phyloP scores from a whole-genome alignment of 441 rosid species.

The Flueggea neowawraea region DNA sequence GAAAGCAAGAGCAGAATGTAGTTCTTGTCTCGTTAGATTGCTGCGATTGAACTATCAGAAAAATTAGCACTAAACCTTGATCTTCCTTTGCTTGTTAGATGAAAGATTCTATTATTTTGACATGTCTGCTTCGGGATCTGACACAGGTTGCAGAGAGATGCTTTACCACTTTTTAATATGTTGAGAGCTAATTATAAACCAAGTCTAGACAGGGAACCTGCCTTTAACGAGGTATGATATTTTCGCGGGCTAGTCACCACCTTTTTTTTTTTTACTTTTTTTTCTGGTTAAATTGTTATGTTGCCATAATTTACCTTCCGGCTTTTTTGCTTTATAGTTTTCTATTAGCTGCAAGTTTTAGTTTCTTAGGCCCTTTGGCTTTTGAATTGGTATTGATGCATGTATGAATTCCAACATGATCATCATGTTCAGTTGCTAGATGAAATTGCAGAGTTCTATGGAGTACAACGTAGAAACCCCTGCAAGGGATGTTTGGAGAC shows the following conservation, averaged over 20 bases:
- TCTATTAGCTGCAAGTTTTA: no score
- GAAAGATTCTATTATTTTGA: background rate
- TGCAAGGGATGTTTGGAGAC: conserved; percentile 93
- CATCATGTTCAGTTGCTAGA: conserved; percentile 70
- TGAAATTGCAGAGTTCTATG: conserved; percentile 86
- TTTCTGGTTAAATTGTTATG: no score
- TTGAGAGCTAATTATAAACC: conserved; percentile 69
- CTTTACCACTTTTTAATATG: conserved; percentile 92
- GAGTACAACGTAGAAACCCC: conserved; percentile 75
- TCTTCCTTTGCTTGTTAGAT: background rate
- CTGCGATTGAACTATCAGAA: no score
- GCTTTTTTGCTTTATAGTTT: no score
- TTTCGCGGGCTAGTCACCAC: no score
- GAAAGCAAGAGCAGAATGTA: no score
- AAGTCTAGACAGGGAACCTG: conserved; percentile 18
- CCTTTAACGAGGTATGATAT: conserved; percentile 38
- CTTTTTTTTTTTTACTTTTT: background rate
- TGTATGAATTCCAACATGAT: conserved; percentile 13
- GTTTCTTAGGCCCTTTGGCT: no score
- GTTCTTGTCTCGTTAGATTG: no score
- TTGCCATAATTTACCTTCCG: no score
- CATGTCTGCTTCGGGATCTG: conserved; percentile 2
- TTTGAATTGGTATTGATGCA: background rate
- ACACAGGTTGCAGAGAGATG: conserved; percentile 88
- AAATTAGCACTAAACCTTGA: background rate